Conservation (phyloP, 169 alveolate species). For the Babesia sp. region DNA sequence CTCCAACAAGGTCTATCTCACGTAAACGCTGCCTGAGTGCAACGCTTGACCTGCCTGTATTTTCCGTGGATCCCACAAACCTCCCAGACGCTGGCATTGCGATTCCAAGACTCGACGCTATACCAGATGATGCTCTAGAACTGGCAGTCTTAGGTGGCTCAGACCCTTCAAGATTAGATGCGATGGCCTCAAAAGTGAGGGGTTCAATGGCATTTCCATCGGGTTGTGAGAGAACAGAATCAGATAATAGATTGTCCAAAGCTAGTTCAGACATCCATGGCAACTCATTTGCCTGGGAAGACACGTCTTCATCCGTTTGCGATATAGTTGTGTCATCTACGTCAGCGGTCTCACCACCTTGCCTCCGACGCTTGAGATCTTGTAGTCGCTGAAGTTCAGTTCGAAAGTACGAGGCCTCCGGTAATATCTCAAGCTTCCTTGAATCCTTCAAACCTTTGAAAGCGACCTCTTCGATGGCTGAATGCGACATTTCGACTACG, state of each 20-base stretch:
- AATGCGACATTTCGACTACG: neutral
- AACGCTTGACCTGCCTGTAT: no score
- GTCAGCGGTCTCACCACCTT: constrained; percentile 7
- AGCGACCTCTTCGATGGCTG: neutral
- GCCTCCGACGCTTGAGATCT: neutral
- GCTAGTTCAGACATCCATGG: neutral
- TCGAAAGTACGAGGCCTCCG: constrained; percentile 34
- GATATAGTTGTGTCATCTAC: neutral
- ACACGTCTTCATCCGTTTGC: neutral
- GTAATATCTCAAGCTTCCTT: constrained; percentile 25
- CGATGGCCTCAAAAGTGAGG: no score
- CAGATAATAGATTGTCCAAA: neutral
- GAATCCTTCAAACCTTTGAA: neutral
- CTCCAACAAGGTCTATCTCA: constrained; percentile 35
- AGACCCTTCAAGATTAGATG: no score
- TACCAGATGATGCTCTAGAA: neutral
- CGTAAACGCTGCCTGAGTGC: constrained; percentile 36
- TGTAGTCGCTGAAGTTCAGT: constrained; percentile 25
- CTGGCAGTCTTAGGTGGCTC: neutral
- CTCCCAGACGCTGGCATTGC: neutral
- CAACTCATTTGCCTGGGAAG: neutral
- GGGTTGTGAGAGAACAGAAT: neutral
- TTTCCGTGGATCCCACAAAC: neutral
- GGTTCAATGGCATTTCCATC: neutral
- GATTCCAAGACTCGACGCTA: neutral